Base-by-base conservation (phyloP, 257 asterid species). In the Craterostigma plantagineum region DNA sequence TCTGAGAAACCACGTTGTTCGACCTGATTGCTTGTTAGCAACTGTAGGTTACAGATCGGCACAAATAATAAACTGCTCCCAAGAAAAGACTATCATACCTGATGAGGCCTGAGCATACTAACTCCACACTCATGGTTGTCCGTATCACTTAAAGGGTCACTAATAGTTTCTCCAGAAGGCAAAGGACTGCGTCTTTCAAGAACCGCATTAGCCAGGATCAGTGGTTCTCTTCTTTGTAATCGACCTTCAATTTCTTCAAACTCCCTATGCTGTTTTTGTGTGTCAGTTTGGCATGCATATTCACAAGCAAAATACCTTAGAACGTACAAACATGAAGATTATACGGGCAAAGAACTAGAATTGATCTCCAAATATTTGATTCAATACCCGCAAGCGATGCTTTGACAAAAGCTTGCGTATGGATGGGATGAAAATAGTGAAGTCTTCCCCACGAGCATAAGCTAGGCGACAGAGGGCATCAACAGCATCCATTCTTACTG, bases 391-490 rank as follows among this genome's bases (percentile, higher is more conserved):
- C 58, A 90, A 56, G 33, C 77, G 80, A 75, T 90, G 79, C 66
- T 76, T 90, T 67, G 64, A 53, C 70, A 90, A 63, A 65, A 83
- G 83, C 71, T 90, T 90, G 62, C 70, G 92, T 58, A 83, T 77
- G 49, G 98, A 83, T 33, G 83, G 91, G 63, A 77, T 70, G 66
- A 90, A 90, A 56, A 90, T 82, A 43, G 92, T 54, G 65, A 90
- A 90, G 62, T 83, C 94, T 61, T 83, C 98, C 54, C 98, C 98
- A 61, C 82, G 91, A 59, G 95, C 76, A 62, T 82, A 86, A 66
- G 95, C 98, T 38, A 90, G 72, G 63, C 95, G 79, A 50, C 94
- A 79, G 34, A 90, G 79, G 57, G 98, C 95, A 57, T 90, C 98
- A 34, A 83, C 81, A 30, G 91, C 78, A 56, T 90, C 98, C 65